Evolutionary conservation across 495 filamentous ascomycete genomes (phyloP).

Genomic region (Oleoguttula mirabilis): DNA sequence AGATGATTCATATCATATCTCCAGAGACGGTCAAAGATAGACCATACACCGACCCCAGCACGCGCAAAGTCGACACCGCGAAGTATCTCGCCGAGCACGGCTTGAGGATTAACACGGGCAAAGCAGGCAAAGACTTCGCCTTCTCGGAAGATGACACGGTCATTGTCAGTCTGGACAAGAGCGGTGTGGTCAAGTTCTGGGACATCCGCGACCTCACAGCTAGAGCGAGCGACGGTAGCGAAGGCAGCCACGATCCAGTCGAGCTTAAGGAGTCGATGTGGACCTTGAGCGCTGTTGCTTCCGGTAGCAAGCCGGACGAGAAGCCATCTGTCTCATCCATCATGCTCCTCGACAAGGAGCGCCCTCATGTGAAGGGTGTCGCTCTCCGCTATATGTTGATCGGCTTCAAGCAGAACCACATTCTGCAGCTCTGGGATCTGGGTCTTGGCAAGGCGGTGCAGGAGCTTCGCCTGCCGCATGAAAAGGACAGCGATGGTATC

Average conservation of each 20-base stretch:
- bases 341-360: constrained; percentile 86
- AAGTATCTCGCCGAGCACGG: constrained; percentile 75
- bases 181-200: constrained; percentile 91
- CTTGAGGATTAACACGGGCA: constrained; percentile 87
- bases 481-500: constrained; percentile 90
- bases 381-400: constrained; percentile 90
- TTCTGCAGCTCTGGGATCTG: constrained; percentile 97
- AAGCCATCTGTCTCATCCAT: constrained; percentile 95
- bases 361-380: constrained; percentile 73
- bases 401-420: constrained; percentile 98
- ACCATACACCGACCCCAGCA: constrained; percentile 51
- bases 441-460: constrained; percentile 87
- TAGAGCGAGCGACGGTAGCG: constrained; percentile 34
- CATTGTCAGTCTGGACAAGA: constrained; percentile 92
- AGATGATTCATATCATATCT: constrained; percentile 85
- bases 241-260: constrained; percentile 41
- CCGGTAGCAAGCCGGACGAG: constrained; percentile 44
- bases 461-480: constrained; percentile 91
- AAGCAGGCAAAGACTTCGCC: constrained; percentile 94
- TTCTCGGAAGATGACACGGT: constrained; percentile 93
- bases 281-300: constrained; percentile 10
- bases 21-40: constrained; percentile 61
- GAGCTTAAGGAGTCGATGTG: constrained; percentile 64
- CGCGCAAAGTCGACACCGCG: constrained; percentile 64
- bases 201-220: constrained; percentile 70